phyloP scores from a whole-genome alignment of 805 yeast genomes.

The Metahyphopichia silvanorum region DNA sequence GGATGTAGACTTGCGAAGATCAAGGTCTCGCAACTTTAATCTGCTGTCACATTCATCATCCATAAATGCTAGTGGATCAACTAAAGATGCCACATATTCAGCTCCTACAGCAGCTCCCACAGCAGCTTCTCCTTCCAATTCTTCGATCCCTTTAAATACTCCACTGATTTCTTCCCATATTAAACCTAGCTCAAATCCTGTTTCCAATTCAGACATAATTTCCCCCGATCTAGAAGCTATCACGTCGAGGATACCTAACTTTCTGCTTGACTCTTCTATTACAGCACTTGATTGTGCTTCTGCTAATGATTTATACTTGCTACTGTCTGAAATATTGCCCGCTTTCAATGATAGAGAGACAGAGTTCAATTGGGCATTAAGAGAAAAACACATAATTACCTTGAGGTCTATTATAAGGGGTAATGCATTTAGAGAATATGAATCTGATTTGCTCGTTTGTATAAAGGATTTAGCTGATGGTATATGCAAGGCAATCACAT shows the following conservation, averaged over 20 bases:
- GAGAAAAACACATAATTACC: constrained; percentile 61
- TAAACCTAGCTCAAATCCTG: too few species aligned
- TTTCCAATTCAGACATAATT: too few species aligned
- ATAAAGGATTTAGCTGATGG: constrained; percentile 44
- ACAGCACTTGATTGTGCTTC: constrained; percentile 24
- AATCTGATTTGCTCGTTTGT: constrained; percentile 33
- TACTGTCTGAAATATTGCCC: constrained; percentile 15
- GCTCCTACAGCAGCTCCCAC: too few species aligned
- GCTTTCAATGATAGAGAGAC: constrained; percentile 73
- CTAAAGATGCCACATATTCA: too few species aligned
- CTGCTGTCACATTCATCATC: too few species aligned
- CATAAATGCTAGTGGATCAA: too few species aligned
- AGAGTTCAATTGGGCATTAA: constrained; percentile 76
- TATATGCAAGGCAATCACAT: constrained; percentile 60
- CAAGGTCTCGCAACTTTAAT: too few species aligned
- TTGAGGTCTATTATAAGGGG: constrained; percentile 64
- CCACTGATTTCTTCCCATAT: too few species aligned
- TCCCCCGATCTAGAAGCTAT: constrained; percentile 12
- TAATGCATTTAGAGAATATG: constrained; percentile 38
- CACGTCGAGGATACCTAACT: constrained; percentile 23
- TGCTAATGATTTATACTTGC: constrained; percentile 14
- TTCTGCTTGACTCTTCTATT: constrained; percentile 37
- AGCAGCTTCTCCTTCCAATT: too few species aligned
- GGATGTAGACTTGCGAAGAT: too few species aligned
- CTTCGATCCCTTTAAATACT: too few species aligned